Evolutionary conservation across 352 stramenopile genomes (phyloP), one percentile per base, ranked within the genome.

Genomic region (Globisporangium paroecandrum): DNA sequence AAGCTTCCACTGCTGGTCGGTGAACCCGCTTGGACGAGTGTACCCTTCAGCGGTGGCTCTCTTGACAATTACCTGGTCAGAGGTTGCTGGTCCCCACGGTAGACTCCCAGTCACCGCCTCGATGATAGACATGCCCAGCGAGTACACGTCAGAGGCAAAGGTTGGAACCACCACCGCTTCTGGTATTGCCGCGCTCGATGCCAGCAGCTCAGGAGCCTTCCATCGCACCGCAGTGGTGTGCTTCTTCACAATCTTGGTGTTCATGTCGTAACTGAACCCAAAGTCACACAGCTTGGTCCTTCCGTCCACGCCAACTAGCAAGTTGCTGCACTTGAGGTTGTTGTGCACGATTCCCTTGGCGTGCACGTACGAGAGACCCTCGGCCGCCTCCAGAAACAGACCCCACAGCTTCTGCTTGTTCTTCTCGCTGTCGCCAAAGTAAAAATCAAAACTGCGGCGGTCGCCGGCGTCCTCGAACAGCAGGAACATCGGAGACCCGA

Each of bases 341-440:
- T 70, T 73, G 27, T 83, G 76, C 27, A 83, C 65, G 27, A 81
- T 73, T 0, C 53, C 57, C 25, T 66, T 65, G 15, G 66, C 55
- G n/a, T 83, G 76, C 3, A 83, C 55, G 25, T 79, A 81, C 34
- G 75, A 69, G 1, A 83, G 53, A 0, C 76, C 76, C 13, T 81
- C 63, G 0, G 73, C 72, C 15, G 67, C 69, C 13, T 79, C 58
- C n/a, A 62, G 20, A 3, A 62, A 29, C 4, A 62, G 24, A n/a
- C 36, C 15, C 47, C 51, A 62, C n/a, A 61, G 18, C 51, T 63
- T 47, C 24, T 34, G 15, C 58, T 64, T 64, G n/a, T 64, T 55
- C 58, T 64, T 55, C 0, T 53, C 25, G 7, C 18, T 36, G 8
- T 51, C 58, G 46, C 43, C 25, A 1, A 75, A 62, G 47, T 58